Evolutionary conservation across 2,329 filamentous ascomycete species (phyloP), one percentile per base, ranked within the genome.

Genomic region (Magnaporthiopsis incrustans): DNA sequence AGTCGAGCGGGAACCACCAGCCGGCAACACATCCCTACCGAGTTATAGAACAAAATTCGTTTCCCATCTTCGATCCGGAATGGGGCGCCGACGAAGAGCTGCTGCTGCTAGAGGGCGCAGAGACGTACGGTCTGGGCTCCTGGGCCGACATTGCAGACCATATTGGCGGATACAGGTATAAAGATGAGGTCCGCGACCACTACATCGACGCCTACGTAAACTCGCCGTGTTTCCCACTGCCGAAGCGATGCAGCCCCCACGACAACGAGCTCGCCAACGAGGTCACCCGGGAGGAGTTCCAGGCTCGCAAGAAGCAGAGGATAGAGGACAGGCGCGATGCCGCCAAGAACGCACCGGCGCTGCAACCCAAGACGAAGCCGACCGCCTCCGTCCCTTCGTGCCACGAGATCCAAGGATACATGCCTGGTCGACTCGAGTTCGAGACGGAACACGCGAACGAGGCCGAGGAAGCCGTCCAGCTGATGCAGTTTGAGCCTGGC

Each of bases 101-200:
- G n/a, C 79, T 98, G 6, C 79, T 99, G 63, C 78, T 99, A 0
- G 95, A 99, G 77, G 95, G 95, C 27, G 92, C 92, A 14, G 95
- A 99, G 76, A 96, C 92, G 65, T 99, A 99, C 73, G 95, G 95
- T 0, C 80, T 99, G 61, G 95, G 95, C 3, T 98, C 94, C 27
- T 99, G 95, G 94, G 92, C 93, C 56, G 95, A 99, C 72, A 96
- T 99, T 67, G 93, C 95, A 53, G 94, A 99, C 75, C 95, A 99
- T 75, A 98, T 99, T 70, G 95, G 95, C 62, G 95, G 95, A 14
- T 98, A 93, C 73, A 87, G 95, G 65, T 88, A 89, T 68, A 98
- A 97, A 74, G 94, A 98, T 70, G 95, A 99, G 77, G 95, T 98
- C 44, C 88, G 92, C 67, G 91, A 97, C 68, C 95, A 99, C 75